Base-by-base conservation (phyloP, 2,329 filamentous ascomycete genomes). In the Cytospora mali region DNA sequence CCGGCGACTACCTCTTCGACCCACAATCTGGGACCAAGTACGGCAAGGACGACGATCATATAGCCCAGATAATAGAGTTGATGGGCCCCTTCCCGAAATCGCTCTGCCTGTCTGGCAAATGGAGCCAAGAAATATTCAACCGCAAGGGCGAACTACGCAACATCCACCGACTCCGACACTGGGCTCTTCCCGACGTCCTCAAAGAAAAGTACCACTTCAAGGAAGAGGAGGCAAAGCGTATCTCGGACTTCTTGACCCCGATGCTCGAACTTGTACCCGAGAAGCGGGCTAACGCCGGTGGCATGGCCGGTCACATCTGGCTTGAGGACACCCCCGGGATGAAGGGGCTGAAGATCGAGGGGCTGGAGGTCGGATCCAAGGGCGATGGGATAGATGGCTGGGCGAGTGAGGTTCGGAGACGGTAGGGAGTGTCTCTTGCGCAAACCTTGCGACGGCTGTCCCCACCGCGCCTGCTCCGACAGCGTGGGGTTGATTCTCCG, bases 71-170 rank as follows among this genome's bases (percentile, higher is more conserved):
- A 71, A 98, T 99, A 74, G 95, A 99, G 76, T 84, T 99, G 6
- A 87, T 99, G 21, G 95, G 95, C 10, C 88, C 90, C 0, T 98
- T 98, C 74, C 94, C 95, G 59, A 96, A 96, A 75, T 91, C 91
- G 5, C 84, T 98, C 55, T 97, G 92, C 76, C 84, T 97, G 60
- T 90, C 91, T 1, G 95, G 95, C 57, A 97, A 97, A 77, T 98
- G 95, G 95, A 93, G 90, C 16, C 94, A 97, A 76, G 95, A 98
- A 75, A 99, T 99, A 67, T 99, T 99, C 82, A 98, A 97, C 75
- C 88, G 95, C 68, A 96, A 97, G 76, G 95, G 95, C 69, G 95
- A 99, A 75, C 85, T 99, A 42, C 91, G 95, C 63, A 98, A 99
- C 78, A 99, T 99, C 71, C 95, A 98, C 76, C 87, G 95, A 51